Evolutionary conservation across 2,329 filamentous ascomycete species (phyloP), one percentile per base, ranked within the genome.

Genomic region (Cladosporium sphaerospermum): DNA sequence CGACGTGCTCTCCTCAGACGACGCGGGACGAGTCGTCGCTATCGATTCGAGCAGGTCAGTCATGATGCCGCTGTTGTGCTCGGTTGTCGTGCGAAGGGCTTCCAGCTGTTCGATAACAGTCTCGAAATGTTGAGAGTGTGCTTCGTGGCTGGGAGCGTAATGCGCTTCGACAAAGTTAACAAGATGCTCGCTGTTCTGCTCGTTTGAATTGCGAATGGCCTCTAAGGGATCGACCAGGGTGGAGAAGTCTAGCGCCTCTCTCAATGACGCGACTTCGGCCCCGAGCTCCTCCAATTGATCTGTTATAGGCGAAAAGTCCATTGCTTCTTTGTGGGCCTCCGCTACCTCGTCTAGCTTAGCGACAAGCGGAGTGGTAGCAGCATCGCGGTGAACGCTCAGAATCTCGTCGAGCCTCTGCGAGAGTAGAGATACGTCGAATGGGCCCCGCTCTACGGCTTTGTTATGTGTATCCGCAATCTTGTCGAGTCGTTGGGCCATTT

Each of bases 171-270:
- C 43, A 13, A 64, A 43, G 11, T 36, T 18, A n/a, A 43, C 33
- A 5, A 63, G 52, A n/a, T 60, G 56, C 8, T 56, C 57, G 9
- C 53, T 55, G 51, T 61, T 59, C 31, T 56, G 44, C 11, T 59
- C 56, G 5, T 56, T 60, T 1, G 57, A 52, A 8, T 44, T 40
- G 2, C 57, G 57, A n/a, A 65, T 57, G 16, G 58, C 56, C n/a
- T 55, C 44, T n/a, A 63, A 45, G 9, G 55, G 54, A 9, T 60
- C 57, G 13, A 56, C 49, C 37, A 62, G 51, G 3, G 60, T 55
- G 10, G 46, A 50, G 36, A 61, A 57, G 43, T 62, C 61, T 4
- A 59, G 54, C n/a, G 54, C 55, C 16, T 42, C 40, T 23, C 40
- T 42, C 40, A 42, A 23, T 2, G 16, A 11, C n/a, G 45, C 34